A percentile compares a stretch with the other conserved stretches of the same genome.
phyloP scores from a whole-genome alignment of 768 basidiomycete species.

The Pholiota microspora region DNA sequence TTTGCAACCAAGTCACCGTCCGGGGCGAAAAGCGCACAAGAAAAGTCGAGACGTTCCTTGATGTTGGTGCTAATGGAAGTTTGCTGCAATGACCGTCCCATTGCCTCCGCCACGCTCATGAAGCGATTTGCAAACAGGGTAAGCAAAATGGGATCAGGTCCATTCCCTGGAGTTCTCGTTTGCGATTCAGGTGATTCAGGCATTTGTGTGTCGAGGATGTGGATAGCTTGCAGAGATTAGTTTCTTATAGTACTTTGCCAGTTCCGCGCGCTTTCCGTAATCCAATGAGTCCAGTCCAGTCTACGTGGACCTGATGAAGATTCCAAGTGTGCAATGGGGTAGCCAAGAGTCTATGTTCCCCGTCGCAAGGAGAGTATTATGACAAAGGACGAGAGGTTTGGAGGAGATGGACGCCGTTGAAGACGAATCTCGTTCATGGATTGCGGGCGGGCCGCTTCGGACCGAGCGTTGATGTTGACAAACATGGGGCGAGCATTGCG shows the following conservation, averaged over 20 bases:
- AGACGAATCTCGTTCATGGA: too few species aligned
- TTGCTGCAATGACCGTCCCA: constrained; percentile 88
- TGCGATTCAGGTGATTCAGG: constrained; percentile 5
- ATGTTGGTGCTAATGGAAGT: constrained; percentile 94
- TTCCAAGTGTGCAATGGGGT: too few species aligned
- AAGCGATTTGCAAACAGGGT: constrained; percentile 95
- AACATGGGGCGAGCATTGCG: not conserved
- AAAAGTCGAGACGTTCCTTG: constrained; percentile 94
- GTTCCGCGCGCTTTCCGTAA: constrained; percentile 1
- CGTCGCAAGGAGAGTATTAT: too few species aligned
- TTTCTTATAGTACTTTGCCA: constrained; percentile 2
- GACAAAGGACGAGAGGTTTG: too few species aligned
- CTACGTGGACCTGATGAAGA: too few species aligned
- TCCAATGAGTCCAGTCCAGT: too few species aligned
- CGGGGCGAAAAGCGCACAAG: constrained; percentile 93
- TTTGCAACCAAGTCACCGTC: constrained; percentile 94
- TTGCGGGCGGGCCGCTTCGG: not conserved
- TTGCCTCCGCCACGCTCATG: constrained; percentile 96
- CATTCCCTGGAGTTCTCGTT: constrained; percentile 28
- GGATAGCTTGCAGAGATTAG: not conserved
- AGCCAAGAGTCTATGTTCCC: too few species aligned
- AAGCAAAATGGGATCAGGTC: constrained; percentile 82
- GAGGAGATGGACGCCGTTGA: too few species aligned
- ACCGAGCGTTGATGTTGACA: not conserved
- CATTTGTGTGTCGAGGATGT: constrained; percentile 12